These are phyloP conservation scores for Rhodotorula sp. DNA, from an alignment of 1,284 basidiomycete genomes.

Conservation along the genomic window DNA sequence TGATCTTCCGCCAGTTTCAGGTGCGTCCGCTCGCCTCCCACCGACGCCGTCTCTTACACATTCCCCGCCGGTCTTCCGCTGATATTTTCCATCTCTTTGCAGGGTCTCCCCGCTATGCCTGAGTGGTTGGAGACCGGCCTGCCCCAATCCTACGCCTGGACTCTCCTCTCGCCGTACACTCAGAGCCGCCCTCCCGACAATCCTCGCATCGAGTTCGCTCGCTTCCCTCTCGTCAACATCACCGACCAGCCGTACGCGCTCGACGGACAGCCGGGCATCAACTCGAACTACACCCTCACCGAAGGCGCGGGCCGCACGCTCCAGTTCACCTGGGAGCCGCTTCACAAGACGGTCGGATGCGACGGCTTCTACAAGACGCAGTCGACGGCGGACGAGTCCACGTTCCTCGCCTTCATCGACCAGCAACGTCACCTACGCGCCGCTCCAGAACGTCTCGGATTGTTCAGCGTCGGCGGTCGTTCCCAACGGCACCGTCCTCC, in stretches of 20 bases:
- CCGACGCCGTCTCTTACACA: conserved; percentile 52
- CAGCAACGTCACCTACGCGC: conserved; percentile 61
- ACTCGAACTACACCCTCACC: conserved; percentile 57
- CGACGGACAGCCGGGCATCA: conserved; percentile 54
- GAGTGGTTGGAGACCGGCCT: conserved; percentile 56
- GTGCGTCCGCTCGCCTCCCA: conserved; percentile 55
- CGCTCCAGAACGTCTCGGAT: conserved; percentile 5
- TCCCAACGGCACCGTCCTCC: conserved; percentile 46
- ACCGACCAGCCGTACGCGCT: conserved; percentile 47
- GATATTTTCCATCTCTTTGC: conserved; percentile 8
- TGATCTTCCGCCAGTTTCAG: conserved; percentile 65
- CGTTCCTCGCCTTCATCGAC: conserved; percentile 59
- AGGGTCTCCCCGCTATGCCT: conserved; percentile 11
- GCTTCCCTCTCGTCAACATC: conserved; percentile 58
- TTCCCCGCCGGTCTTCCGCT: conserved; percentile 8
- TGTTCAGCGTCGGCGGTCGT: conserved; percentile 44
- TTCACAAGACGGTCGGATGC: conserved; percentile 58
- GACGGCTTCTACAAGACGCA: conserved; percentile 59
- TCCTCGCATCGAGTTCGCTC: conserved; percentile 18
- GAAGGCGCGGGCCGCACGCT: conserved; percentile 56
- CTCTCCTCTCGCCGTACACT: conserved; percentile 62
- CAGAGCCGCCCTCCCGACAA: conserved; percentile 56
- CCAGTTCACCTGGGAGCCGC: conserved; percentile 59
- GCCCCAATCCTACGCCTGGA: conserved; percentile 63
- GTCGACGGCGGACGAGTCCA: conserved; percentile 54